These are phyloP conservation scores for Cercophora sp. DNA, from an alignment of 495 filamentous ascomycete genomes.

Conservation along the genomic window DNA sequence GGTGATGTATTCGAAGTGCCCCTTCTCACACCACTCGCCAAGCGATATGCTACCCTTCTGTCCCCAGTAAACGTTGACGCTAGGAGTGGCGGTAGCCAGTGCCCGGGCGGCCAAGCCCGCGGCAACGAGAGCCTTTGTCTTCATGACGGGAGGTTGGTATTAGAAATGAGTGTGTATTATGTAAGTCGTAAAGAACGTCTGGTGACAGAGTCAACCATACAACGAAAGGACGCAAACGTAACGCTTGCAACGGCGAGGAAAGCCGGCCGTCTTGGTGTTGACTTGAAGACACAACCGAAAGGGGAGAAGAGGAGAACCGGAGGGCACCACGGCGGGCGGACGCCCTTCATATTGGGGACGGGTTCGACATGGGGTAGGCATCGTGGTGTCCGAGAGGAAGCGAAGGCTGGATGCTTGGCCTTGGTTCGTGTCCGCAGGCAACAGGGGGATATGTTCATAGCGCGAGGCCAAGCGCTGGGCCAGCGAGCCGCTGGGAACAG, in stretches of 20 bases:
- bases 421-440: not conserved
- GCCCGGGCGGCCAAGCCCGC: slow-evolving; percentile 32
- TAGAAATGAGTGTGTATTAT: slow-evolving; percentile 15
- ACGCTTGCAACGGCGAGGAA: slow-evolving; percentile 37
- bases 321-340: slow-evolving; percentile 9
- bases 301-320: slow-evolving; percentile 13
- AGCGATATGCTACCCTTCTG: slow-evolving; percentile 30
- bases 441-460: slow-evolving; percentile 7
- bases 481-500: not conserved
- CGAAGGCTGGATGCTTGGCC: not conserved
- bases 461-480: slow-evolving; percentile 7
- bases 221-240: slow-evolving; percentile 49
- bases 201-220: slow-evolving; percentile 25
- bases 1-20: slow-evolving; percentile 37
- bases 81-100: slow-evolving; percentile 24
- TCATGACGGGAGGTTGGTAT: slow-evolving; percentile 27
- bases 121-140: slow-evolving; percentile 31
- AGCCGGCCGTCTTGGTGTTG: slow-evolving; percentile 34
- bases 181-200: slow-evolving; percentile 18
- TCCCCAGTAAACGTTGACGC: slow-evolving; percentile 37
- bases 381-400: not conserved
- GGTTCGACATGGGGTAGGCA: slow-evolving; percentile 5
- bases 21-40: slow-evolving; percentile 27
- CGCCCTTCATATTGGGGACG: slow-evolving; percentile 17
- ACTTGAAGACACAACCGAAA: slow-evolving; percentile 26